Conservation (phyloP, 2,329 filamentous ascomycete genomes). For the Pestalotiopsis fici region DNA sequence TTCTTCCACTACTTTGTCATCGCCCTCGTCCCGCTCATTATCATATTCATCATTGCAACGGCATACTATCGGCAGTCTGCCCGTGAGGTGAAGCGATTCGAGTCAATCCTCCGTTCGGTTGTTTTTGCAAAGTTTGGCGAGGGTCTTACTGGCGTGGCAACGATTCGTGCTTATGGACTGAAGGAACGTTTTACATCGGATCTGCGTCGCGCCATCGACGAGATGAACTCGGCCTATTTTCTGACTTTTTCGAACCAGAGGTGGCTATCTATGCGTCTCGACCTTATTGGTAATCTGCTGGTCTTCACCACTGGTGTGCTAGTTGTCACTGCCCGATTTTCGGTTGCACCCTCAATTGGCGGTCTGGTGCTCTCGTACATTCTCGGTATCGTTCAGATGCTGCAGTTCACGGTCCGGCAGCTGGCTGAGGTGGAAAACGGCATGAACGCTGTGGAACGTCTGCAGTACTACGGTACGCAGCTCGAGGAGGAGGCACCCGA, state of each 20-base stretch:
- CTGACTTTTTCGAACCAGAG: conserved; percentile 94
- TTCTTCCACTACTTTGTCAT: conserved; percentile 87
- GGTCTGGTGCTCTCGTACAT: conserved; percentile 94
- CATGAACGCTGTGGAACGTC: conserved; percentile 94
- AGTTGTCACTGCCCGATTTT: conserved; percentile 88
- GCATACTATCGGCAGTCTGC: conserved; percentile 90
- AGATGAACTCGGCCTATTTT: conserved; percentile 94
- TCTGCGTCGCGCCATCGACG: conserved; percentile 74
- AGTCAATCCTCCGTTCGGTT: conserved; percentile 81
- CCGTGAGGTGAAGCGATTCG: conserved; percentile 91
- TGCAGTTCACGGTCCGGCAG: conserved; percentile 93
- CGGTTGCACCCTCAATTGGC: conserved; percentile 78
- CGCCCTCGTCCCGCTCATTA: conserved; percentile 63
- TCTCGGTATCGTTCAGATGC: conserved; percentile 88
- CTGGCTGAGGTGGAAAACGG: conserved; percentile 95
- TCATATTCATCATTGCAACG: conserved; percentile 80
- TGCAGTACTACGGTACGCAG: conserved; percentile 85
- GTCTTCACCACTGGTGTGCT: conserved; percentile 89
- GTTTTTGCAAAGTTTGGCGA: conserved; percentile 94
- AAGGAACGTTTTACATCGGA: conserved; percentile 72
- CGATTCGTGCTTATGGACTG: conserved; percentile 87
- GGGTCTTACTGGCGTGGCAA: conserved; percentile 79
- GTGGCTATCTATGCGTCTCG: conserved; percentile 85
- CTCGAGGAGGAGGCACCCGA: conserved; percentile 89
- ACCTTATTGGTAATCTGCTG: conserved; percentile 79